phyloP scores from a whole-genome alignment of 2,329 filamentous ascomycete genomes.

The Alternaria longipes region DNA sequence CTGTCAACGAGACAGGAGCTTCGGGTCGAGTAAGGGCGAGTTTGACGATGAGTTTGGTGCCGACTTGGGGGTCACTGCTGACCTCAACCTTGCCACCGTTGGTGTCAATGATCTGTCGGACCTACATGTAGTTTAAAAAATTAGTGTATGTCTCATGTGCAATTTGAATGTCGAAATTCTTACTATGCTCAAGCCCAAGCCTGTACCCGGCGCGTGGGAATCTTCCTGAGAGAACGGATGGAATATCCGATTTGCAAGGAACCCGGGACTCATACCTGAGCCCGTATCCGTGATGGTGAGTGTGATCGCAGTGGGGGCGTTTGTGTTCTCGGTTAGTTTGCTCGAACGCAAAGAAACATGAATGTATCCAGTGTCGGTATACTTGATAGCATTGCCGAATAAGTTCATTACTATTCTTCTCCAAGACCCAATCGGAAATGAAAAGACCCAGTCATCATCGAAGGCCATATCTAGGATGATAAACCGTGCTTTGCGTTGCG shows the following conservation, averaged over 20 bases:
- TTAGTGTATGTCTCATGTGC: background rate
- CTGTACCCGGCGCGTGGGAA: slow-evolving; percentile 29
- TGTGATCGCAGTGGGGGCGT: slow-evolving; percentile 24
- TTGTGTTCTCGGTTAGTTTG: slow-evolving; percentile 1
- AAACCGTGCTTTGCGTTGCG: slow-evolving; percentile 33
- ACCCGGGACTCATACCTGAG: slow-evolving; percentile 45
- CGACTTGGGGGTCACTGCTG: slow-evolving; percentile 29
- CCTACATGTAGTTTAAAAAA: background rate
- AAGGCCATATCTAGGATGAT: slow-evolving; percentile 38
- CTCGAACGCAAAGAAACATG: slow-evolving; percentile 35
- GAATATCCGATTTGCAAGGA: slow-evolving; percentile 44
- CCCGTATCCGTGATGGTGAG: slow-evolving; percentile 52
- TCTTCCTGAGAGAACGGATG: slow-evolving; percentile 50
- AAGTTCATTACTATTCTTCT: slow-evolving; percentile 50
- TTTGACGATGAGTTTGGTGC: slow-evolving; percentile 32
- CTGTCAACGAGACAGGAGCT: background rate
- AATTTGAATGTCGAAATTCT: background rate
- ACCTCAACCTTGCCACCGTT: slow-evolving; percentile 43
- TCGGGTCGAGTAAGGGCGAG: slow-evolving; percentile 25
- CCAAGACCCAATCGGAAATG: slow-evolving; percentile 50
- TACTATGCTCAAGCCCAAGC: slow-evolving; percentile 35
- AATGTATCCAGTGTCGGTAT: slow-evolving; percentile 44
- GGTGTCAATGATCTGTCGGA: slow-evolving; percentile 40
- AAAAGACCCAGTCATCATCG: slow-evolving; percentile 54
- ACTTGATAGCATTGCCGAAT: slow-evolving; percentile 51